Base-by-base conservation (phyloP, 2,329 filamentous ascomycete genomes). In the Gnomoniopsis smithogilvyi region DNA sequence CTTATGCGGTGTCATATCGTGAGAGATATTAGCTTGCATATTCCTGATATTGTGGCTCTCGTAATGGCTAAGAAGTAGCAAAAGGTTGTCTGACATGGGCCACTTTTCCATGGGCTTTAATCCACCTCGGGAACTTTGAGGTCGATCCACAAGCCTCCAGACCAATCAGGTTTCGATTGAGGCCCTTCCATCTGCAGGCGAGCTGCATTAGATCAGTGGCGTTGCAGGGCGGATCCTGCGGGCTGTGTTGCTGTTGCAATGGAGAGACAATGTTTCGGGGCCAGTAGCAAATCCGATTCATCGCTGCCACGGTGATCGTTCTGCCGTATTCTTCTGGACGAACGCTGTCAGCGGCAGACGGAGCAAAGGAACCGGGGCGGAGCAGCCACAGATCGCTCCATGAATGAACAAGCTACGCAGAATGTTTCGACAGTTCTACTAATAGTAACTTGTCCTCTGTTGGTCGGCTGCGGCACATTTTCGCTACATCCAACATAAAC, bases 211-310 rank as follows among this genome's bases (percentile, higher is more conserved):
- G 33, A 19, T 48, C 36, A 54, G 36, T 33, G 30, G 34, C 48
- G 47, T 11, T 43, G 41, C 46, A 54, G 36, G 38, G 34, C 48
- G 47, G 11, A 50, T 53, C 52, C 59, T 61, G 56, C 56, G 55
- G 8, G 34, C 21, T 26, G 36, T 41, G 43, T n/a, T 36, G 34
- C 30, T 22, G 14, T 30, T 15, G 24, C 47, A 43, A 38, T 24
- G 46, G 19, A 53, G 26, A 30, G 26, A 8, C 26, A 30, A 8
- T 30, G 4, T 30, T 30, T 30, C 8, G 26, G 26, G 26, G 26
- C n/a, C 26, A 30, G 26, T 8, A 30, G 26, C 4, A 4, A 8
- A 8, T 30, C 4, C 26, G 26, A 30, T 4, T 30, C 26, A n/a
- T n/a, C n/a, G n/a, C n/a, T n/a, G n/a, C n/a, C n/a, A 30, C 26